Percentiles rank a stretch among this genome's conserved stretches.
Evolutionary conservation across 2,329 filamentous ascomycete species (phyloP).

Genomic region (Colletotrichum navitas): DNA sequence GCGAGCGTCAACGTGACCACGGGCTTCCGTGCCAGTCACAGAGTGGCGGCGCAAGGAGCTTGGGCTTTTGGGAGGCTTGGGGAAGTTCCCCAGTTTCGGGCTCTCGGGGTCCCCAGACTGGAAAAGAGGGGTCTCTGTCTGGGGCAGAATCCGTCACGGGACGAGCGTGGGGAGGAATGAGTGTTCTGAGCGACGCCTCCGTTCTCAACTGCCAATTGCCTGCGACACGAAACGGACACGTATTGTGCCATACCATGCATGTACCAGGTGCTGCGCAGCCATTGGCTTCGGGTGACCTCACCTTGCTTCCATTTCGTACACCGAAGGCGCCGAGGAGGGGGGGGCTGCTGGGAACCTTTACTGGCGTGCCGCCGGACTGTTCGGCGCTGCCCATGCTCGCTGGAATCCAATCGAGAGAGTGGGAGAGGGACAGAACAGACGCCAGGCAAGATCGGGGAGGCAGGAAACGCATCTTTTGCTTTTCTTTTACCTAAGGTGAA

Average conservation of each 20-base stretch:
- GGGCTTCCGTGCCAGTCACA: conserved; percentile 6
- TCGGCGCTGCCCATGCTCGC: neutral
- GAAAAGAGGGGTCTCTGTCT: too few species aligned
- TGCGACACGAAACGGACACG: neutral
- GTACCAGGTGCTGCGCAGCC: neutral
- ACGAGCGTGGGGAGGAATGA: neutral
- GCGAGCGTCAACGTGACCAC: conserved; percentile 35
- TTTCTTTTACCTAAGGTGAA: conserved; percentile 21
- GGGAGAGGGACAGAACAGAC: neutral
- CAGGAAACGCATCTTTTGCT: neutral
- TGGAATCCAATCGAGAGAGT: conserved; percentile 1
- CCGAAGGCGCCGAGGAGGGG: conserved; percentile 10
- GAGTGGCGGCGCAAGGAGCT: conserved; percentile 20
- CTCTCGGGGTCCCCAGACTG: too few species aligned
- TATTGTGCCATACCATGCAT: neutral
- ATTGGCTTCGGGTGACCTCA: conserved; percentile 19
- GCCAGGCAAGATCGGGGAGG: conserved; percentile 34
- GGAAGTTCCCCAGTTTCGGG: neutral
- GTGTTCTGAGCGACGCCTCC: neutral
- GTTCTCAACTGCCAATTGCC: neutral
- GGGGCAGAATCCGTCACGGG: neutral
- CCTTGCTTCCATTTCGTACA: conserved; percentile 14
- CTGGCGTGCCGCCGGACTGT: conserved; percentile 20
- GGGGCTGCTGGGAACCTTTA: conserved; percentile 1
- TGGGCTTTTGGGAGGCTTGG: neutral